These are phyloP conservation scores for Ajuga reptans DNA, from an alignment of 305 asterid genomes.

Conservation along the genomic window DNA sequence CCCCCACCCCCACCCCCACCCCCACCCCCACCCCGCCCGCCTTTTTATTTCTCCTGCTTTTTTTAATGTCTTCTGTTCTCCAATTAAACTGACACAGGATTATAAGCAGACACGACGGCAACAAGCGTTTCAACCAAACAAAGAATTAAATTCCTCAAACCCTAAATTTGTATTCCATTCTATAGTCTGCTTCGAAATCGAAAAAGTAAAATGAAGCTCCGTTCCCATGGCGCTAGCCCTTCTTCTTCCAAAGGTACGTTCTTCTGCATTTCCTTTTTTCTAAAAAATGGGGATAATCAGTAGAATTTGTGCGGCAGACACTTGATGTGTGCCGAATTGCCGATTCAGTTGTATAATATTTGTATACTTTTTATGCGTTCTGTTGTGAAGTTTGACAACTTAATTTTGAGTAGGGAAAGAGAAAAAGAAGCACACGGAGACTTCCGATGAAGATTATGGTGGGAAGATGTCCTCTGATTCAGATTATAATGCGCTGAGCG, in stretches of 20 bases:
- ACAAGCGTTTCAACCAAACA: conserved; percentile 16
- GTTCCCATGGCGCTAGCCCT: conserved; percentile 34
- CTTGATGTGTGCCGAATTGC: not conserved
- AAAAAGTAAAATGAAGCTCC: conserved; percentile 45
- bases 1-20: not conserved
- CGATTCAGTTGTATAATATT: not conserved
- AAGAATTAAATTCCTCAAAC: conserved; percentile 19
- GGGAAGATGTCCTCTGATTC: conserved; percentile 35
- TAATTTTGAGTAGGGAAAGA: conserved; percentile 38
- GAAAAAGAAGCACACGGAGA: conserved; percentile 26
- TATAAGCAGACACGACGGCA: conserved; percentile 5
- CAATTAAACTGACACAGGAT: not conserved
- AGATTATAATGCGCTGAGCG: conserved; percentile 30
- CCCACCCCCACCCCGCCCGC: not conserved
- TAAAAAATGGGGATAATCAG: not conserved
- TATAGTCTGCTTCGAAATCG: not conserved
- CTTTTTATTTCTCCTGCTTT: not conserved
- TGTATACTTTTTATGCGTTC: not conserved
- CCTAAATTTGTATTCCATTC: conserved; percentile 22
- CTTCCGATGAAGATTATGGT: conserved; percentile 40
- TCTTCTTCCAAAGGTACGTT: conserved; percentile 41
- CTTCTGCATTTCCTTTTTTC: too few species aligned
- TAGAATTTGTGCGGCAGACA: not conserved
- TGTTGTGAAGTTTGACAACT: not conserved
- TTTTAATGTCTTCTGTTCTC: not conserved